These are phyloP conservation scores for Aegilops bicornis DNA, from an alignment of 176 grass and related monocot genomes.

Conservation along the genomic window DNA sequence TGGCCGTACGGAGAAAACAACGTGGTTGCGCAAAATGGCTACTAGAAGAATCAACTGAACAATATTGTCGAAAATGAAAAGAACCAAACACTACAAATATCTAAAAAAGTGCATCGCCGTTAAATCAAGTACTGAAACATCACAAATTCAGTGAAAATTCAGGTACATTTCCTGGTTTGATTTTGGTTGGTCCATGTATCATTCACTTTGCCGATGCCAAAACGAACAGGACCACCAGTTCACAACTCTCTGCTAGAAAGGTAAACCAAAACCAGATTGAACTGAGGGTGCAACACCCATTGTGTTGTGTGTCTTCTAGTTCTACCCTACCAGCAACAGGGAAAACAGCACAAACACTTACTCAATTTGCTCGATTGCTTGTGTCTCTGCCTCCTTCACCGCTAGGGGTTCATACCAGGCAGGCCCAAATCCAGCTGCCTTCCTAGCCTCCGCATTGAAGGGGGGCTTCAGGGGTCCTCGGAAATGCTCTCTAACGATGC, in stretches of 20 bases:
- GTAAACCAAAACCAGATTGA: background rate
- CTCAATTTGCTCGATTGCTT: background rate
- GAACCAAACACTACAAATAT: background rate
- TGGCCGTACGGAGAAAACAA: no score
- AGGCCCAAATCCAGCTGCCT: constrained; percentile 76
- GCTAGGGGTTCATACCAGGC: constrained; percentile 83
- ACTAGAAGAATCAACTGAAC: background rate
- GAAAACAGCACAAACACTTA: background rate
- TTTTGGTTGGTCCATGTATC: background rate
- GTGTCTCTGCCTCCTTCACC: constrained; percentile 44
- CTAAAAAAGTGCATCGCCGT: no score
- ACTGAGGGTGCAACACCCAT: background rate
- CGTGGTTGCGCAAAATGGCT: no score
- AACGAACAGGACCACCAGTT: background rate
- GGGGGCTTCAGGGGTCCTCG: constrained; percentile 77
- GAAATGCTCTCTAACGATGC: constrained; percentile 73
- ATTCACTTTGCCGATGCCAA: background rate
- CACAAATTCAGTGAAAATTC: background rate
- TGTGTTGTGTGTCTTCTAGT: background rate
- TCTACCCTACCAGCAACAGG: background rate
- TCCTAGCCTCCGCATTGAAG: constrained; percentile 67
- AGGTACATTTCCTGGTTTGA: background rate
- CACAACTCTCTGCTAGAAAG: background rate
- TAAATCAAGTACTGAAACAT: background rate
- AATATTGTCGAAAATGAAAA: background rate